Evolutionary conservation across 1,284 basidiomycete genomes (phyloP).

Genomic region (Microbotryum silenes-acaulis): DNA sequence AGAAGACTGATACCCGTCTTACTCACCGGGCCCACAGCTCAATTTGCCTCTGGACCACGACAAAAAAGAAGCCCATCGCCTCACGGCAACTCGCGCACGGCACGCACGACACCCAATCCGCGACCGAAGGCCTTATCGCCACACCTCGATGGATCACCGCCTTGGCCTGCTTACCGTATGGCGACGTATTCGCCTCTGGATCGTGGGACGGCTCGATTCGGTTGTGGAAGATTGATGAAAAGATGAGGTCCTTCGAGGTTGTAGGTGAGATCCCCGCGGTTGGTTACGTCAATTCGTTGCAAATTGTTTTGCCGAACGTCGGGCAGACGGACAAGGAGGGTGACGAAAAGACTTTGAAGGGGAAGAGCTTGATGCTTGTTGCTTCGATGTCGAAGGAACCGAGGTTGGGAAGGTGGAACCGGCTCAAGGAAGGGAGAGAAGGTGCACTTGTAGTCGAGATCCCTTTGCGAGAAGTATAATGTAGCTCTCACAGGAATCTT

Average conservation of each 20-base stretch:
- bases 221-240: constrained; percentile 77
- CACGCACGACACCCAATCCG: constrained; percentile 58
- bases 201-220: constrained; percentile 86
- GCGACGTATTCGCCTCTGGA: constrained; percentile 84
- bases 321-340: constrained; percentile 40
- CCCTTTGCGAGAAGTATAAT: constrained; percentile 7
- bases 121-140: constrained; percentile 62
- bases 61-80: constrained; percentile 93
- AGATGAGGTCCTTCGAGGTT: constrained; percentile 64
- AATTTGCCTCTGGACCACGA: constrained; percentile 83
- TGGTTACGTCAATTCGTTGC: constrained; percentile 85
- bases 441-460: constrained; percentile 53
- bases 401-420: constrained; percentile 79
- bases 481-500: too few relatives aligned
- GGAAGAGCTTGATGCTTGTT: constrained; percentile 55
- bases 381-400: constrained; percentile 81
- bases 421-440: constrained; percentile 63
- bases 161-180: constrained; percentile 71
- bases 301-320: constrained; percentile 55
- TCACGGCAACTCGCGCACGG: constrained; percentile 80
- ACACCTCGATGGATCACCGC: constrained; percentile 87
- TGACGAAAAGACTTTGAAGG: constrained; percentile 34
- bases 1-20: constrained; percentile 2
- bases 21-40: constrained; percentile 49
- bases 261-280: constrained; percentile 56